A percentile compares a stretch with the other conserved stretches of the same genome.
Evolutionary conservation across 176 grass and related monocot species (phyloP).

Genomic region (Carex scoparia): DNA sequence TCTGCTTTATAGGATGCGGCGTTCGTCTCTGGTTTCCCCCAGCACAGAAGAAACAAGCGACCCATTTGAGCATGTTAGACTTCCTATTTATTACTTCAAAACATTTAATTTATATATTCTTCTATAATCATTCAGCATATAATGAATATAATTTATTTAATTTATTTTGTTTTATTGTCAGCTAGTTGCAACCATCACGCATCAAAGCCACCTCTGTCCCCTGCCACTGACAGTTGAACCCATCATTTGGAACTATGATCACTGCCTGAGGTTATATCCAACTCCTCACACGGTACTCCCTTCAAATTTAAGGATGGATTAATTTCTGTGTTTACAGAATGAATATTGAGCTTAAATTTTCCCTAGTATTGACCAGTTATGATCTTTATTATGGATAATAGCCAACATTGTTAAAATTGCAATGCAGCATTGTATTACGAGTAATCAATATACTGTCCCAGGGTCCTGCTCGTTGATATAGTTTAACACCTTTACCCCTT

Average conservation of each 20-base stretch:
- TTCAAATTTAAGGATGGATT: constrained; percentile 17
- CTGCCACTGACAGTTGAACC: constrained; percentile 90
- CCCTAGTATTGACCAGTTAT: background rate
- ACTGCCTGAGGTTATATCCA: constrained; percentile 88
- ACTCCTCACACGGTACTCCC: constrained; percentile 73
- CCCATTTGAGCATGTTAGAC: constrained; percentile 75
- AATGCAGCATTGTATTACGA: background rate
- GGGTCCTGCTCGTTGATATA: background rate
- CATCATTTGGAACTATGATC: constrained; percentile 99
- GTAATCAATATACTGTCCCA: background rate
- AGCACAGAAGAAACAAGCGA: constrained; percentile 86
- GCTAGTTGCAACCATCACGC: constrained; percentile 93
- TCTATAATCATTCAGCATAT: background rate
- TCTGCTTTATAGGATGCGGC: constrained; percentile 90
- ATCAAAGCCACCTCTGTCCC: constrained; percentile 98
- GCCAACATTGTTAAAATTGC: background rate
- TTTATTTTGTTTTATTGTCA: constrained; percentile 28
- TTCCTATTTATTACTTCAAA: background rate
- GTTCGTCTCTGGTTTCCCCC: constrained; percentile 73
- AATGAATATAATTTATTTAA: constrained; percentile 3
- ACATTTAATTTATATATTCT: constrained; percentile 9
- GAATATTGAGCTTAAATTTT: background rate
- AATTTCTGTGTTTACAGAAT: background rate
- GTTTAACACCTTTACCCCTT: background rate
- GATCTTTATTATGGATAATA: background rate